Base-by-base conservation (phyloP, 805 yeast species). In the Suhomyces faveliae region DNA sequence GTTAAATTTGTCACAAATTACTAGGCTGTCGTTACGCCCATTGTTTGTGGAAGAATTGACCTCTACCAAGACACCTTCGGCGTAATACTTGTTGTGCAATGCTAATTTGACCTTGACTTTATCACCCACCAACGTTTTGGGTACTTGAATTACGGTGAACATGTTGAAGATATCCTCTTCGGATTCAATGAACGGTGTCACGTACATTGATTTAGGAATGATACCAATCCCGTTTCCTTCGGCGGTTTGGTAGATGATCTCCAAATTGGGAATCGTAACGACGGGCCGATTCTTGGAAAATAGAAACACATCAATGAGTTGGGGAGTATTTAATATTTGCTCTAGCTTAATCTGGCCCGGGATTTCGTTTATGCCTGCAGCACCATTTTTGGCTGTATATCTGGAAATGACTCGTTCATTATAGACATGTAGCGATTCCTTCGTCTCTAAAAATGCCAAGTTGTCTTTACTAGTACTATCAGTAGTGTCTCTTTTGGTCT, bases 41-140 rank as follows among this genome's bases (percentile, higher is more conserved):
- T 37, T 35, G 21, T 27, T 39, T 12, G 19, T 19, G 12, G 45
- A 12, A 13, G 51, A 49, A 9, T 49, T 24, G 1, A 69, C 53
- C 13, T 54, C 46, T 3, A 64, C 13, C 8, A 69, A 47, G 10
- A 49, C 55, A 0, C 64, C 66, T 35, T 74, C 78, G 0, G 68
- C 67, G 38, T 60, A 61, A 39, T 50, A 55, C 1, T 53, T 51
- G 41, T 63, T 63, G 47, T 73, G 77, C 43, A 66, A 55, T 5
- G 57, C 54, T 17, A 73, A 51, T 9, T 45, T 38, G 0, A 70
- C 62, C 1, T 52, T 49, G 1, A 70, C 75, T 29, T 51, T 50
- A 46, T 74, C 78, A 2, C 78, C 79, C 1, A 62, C 61, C 3
- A 67, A 50, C 0, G 76, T 60, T 40, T 73, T 72, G 7, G 78